Conservation (phyloP, 2,329 filamentous ascomycete species). For the Penicillium psychrosexuale region DNA sequence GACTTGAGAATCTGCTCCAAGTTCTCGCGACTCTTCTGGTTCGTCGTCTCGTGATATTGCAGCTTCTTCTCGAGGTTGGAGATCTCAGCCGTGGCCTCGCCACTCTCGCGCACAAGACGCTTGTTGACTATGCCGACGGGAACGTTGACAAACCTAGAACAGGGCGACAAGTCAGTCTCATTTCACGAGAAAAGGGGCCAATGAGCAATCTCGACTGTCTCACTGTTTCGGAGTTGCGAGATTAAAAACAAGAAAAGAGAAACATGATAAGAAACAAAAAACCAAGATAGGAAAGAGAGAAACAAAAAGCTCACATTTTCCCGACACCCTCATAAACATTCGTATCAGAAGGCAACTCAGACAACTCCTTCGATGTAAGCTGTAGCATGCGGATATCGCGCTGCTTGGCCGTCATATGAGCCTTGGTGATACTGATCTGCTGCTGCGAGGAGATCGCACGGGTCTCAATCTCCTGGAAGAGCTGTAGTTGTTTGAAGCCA, state of each 20-base stretch:
- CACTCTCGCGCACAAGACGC: slow-evolving; percentile 71
- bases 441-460: slow-evolving; percentile 86
- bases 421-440: slow-evolving; percentile 80
- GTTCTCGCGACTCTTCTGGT: slow-evolving; percentile 88
- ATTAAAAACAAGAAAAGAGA: slow-evolving; percentile 1
- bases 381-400: slow-evolving; percentile 85
- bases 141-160: slow-evolving; percentile 76
- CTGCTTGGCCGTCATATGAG: slow-evolving; percentile 80
- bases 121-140: slow-evolving; percentile 70
- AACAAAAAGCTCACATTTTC: slow-evolving; percentile 71
- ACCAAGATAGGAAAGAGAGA: slow-evolving; percentile 11
- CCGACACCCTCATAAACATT: slow-evolving; percentile 92
- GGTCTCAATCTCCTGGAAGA: slow-evolving; percentile 89
- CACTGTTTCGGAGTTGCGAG: neutral
- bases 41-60: slow-evolving; percentile 89
- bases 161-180: neutral
- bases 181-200: neutral
- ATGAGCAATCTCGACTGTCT: neutral
- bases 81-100: slow-evolving; percentile 73
- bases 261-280: neutral
- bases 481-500: slow-evolving; percentile 49
- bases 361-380: slow-evolving; percentile 79
- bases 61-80: slow-evolving; percentile 81
- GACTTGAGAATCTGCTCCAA: slow-evolving; percentile 81
- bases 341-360: slow-evolving; percentile 69